phyloP scores from a whole-genome alignment of 495 filamentous ascomycete genomes.

The Cryomyces antarcticus region DNA sequence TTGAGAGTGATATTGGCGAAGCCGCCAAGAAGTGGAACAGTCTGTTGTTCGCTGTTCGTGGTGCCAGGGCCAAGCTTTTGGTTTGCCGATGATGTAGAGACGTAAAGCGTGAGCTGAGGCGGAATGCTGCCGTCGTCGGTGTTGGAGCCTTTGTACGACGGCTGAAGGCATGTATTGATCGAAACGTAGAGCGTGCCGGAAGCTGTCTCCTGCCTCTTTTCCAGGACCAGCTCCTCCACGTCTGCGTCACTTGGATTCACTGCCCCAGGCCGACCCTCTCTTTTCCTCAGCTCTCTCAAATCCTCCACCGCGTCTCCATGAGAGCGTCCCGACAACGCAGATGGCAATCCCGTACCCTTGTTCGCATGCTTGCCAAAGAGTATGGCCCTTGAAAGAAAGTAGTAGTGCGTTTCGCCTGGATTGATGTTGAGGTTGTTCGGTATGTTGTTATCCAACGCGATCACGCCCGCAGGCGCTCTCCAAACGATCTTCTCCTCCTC shows the following conservation, averaged over 20 bases:
- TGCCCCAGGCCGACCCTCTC: background rate
- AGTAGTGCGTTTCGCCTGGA: conserved; percentile 36
- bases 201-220: background rate
- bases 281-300: conserved; percentile 1
- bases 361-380: conserved; percentile 19
- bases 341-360: conserved; percentile 20
- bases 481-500: conserved; percentile 34
- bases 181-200: conserved; percentile 36
- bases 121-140: conserved; percentile 13
- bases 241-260: background rate
- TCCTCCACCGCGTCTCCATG: background rate
- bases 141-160: conserved; percentile 23
- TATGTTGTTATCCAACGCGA: conserved; percentile 41
- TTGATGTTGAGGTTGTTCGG: conserved; percentile 31
- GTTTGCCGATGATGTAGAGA: conserved; percentile 47
- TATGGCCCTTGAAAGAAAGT: conserved; percentile 27
- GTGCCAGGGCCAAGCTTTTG: conserved; percentile 42
- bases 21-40: conserved; percentile 31
- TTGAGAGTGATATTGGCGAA: conserved; percentile 36
- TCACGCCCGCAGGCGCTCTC: conserved; percentile 28
- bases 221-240: background rate
- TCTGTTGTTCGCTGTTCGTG: conserved; percentile 21
- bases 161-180: conserved; percentile 62
- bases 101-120: conserved; percentile 58
- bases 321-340: conserved; percentile 7